A percentile compares a stretch with the other conserved stretches of the same genome.
Evolutionary conservation across 148 eudicot species (phyloP).

Genomic region (Polygonum aviculare): DNA sequence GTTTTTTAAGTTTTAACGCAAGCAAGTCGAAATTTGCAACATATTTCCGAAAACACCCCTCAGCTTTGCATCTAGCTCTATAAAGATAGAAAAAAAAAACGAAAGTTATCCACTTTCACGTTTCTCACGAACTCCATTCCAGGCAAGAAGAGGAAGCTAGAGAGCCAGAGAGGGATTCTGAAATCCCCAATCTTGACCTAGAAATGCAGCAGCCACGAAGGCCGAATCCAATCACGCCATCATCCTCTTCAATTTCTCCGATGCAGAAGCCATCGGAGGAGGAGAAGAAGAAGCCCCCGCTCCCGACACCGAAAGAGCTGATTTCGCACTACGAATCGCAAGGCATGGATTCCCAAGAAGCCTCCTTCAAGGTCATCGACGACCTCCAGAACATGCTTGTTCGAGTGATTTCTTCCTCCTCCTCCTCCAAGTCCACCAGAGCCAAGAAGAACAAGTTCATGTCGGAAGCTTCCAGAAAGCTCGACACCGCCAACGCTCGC

Average conservation of each 20-base stretch:
- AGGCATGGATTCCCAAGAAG: conserved; percentile 48
- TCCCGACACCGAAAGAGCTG: conserved; percentile 58
- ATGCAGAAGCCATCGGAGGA: neutral
- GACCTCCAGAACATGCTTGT: conserved; percentile 61
- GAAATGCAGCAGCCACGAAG: conserved; percentile 23
- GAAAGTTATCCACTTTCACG: too few relatives aligned
- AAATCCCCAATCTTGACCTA: neutral
- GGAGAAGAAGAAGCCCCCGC: neutral
- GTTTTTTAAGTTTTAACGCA: neutral
- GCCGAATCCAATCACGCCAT: conserved; percentile 6
- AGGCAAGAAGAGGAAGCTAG: too few relatives aligned
- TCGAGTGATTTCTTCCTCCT: conserved; percentile 18
- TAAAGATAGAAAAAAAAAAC: too few relatives aligned
- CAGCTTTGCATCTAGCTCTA: too few relatives aligned
- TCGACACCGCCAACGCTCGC: conserved; percentile 40
- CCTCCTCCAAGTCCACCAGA: neutral
- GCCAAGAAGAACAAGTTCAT: conserved; percentile 15
- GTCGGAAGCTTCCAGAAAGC: conserved; percentile 37
- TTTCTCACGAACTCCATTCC: too few relatives aligned
- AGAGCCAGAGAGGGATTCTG: neutral
- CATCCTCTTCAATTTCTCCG: neutral
- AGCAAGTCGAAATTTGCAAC: too few relatives aligned
- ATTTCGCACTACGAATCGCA: conserved; percentile 58
- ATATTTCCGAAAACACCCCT: too few relatives aligned
- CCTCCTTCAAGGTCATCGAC: conserved; percentile 61